Conservation (phyloP, 306 rosid genomes). For the Acacia confusa region DNA sequence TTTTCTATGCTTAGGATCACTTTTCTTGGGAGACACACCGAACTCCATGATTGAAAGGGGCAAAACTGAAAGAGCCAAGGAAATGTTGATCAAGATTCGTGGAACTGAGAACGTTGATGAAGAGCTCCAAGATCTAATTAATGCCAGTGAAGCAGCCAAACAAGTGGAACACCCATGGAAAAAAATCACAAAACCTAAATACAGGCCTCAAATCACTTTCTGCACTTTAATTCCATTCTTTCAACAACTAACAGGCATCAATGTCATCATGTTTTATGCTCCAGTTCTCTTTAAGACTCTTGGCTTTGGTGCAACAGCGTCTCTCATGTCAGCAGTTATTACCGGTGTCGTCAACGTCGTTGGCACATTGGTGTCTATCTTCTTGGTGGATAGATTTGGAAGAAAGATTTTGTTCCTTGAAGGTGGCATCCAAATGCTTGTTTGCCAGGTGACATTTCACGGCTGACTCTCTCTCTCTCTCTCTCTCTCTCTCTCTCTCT, state of each 20-base stretch:
- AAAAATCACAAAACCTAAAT: slow-evolving; percentile 14
- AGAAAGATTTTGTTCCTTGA: slow-evolving; percentile 14
- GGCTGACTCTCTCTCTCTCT: no score
- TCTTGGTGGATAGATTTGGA: slow-evolving; percentile 27
- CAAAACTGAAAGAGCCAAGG: slow-evolving; percentile 4
- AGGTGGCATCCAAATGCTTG: slow-evolving; percentile 30
- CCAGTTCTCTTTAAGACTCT: slow-evolving; percentile 29
- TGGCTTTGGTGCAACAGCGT: slow-evolving; percentile 23
- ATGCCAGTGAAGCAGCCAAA: slow-evolving; percentile 29
- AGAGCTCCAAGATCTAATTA: slow-evolving; percentile 4
- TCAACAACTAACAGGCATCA: slow-evolving; percentile 27
- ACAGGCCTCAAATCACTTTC: slow-evolving; percentile 22
- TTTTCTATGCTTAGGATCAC: slow-evolving; percentile 13
- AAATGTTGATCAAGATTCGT: slow-evolving; percentile 28
- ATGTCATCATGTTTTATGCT: slow-evolving; percentile 28
- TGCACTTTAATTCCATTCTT: slow-evolving; percentile 24
- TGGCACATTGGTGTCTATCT: slow-evolving; percentile 27
- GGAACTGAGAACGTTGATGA: slow-evolving; percentile 16
- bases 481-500: no score
- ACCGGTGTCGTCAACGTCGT: slow-evolving; percentile 20
- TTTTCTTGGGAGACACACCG: slow-evolving; percentile 30
- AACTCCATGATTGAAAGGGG: slow-evolving; percentile 32
- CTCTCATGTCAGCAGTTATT: slow-evolving; percentile 25
- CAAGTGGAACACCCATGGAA: slow-evolving; percentile 32
- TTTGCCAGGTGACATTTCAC: slow-evolving; percentile 20